These are phyloP conservation scores for Ophiostoma tasmaniense DNA, from an alignment of 2,329 filamentous ascomycete genomes.

Conservation along the genomic window DNA sequence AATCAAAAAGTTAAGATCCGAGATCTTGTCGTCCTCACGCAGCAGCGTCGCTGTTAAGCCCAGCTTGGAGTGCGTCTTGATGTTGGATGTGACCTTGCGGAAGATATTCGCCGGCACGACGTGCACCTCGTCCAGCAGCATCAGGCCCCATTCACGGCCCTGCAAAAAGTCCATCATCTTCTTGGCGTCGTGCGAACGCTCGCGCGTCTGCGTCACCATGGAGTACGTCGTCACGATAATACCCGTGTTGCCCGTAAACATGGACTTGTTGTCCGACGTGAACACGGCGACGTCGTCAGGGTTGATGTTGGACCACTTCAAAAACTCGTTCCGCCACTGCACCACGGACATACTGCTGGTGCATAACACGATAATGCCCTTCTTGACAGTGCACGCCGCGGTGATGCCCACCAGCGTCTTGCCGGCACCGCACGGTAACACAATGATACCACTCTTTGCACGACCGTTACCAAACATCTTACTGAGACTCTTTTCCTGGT, in stretches of 20 bases:
- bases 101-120: constrained; percentile 97
- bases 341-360: constrained; percentile 97
- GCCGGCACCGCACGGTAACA: constrained; percentile 89
- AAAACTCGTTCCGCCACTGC: constrained; percentile 92
- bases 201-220: constrained; percentile 91
- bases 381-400: constrained; percentile 94
- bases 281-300: constrained; percentile 91
- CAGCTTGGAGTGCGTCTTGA: constrained; percentile 92
- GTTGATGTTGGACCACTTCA: constrained; percentile 95
- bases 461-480: constrained; percentile 99
- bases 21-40: constrained; percentile 96
- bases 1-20: constrained; percentile 93
- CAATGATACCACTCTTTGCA: constrained; percentile 95
- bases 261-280: constrained; percentile 81
- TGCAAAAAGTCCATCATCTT: constrained; percentile 97
- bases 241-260: constrained; percentile 80
- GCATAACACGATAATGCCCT: constrained; percentile 88
- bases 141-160: constrained; percentile 87
- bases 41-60: constrained; percentile 89
- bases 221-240: constrained; percentile 97
- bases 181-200: constrained; percentile 82
- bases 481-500: constrained; percentile 93
- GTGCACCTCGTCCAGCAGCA: constrained; percentile 96
- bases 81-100: constrained; percentile 81
- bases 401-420: constrained; percentile 99